Base-by-base conservation (phyloP, 345 rosid genomes). In the Draba incana region DNA sequence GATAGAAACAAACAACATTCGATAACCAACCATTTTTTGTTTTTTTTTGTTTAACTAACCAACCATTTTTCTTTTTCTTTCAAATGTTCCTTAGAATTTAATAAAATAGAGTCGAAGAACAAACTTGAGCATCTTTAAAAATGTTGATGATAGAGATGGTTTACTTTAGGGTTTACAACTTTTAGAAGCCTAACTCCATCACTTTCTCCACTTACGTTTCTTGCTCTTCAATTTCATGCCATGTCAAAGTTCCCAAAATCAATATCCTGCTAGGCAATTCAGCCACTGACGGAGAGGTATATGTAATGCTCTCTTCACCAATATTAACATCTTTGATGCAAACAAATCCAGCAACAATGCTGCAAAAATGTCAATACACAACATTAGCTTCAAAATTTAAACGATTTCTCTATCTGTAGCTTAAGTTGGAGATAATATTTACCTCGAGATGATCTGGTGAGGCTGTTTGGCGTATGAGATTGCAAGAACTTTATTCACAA, bases 321-420 rank as follows among this genome's bases (percentile, higher is more conserved):
- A 33, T 2, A 33, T 62, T 39, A 43, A 70, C 55, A 30, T 53
- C 4, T 54, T 3, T 70, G 38, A 62, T 27, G 11, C 47, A 71
- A 48, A 71, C 49, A 62, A 54, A 62, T 45, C 63, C 75, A 71
- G 62, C 75, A 62, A 71, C 63, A 62, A 71, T 54, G 48, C 69
- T 71, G 56, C 45, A 71, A 53, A 35, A 53, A 44, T 42, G 9
- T 7, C 14, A 49, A 69, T 3, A 20, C n/a, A 45, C 10, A 44
- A 45, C 10, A 44, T 9, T 52, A 6, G 13, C 16, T 10, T 1
- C 54, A 62, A 41, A 43, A 8, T 3, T 50, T 3, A 8, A 15
- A 23, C 0, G 1, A 28, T 35, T 20, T 15, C 3, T 15, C 41
- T 14, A 50, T 59, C 24, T 4, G 11, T 47, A 57, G 6, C 30